These are phyloP conservation scores for Saccharomycopsis sp. DNA, from an alignment of 805 yeast genomes.

Conservation along the genomic window DNA sequence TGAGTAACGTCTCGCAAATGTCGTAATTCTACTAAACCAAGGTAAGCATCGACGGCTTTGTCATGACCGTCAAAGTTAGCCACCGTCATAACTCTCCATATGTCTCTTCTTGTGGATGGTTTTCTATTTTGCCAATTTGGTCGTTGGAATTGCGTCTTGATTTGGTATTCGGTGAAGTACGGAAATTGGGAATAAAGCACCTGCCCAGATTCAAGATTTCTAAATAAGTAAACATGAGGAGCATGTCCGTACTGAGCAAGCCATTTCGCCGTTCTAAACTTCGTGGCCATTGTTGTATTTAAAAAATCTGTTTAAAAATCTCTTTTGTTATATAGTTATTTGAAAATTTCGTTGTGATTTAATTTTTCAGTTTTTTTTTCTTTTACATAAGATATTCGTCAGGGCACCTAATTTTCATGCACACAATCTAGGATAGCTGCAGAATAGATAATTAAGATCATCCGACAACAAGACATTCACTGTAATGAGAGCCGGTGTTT, in stretches of 20 bases:
- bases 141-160: conserved; percentile 58
- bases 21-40: conserved; percentile 67
- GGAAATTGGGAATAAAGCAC: conserved; percentile 85
- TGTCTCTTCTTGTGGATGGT: conserved; percentile 74
- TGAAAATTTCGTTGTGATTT: too few species aligned
- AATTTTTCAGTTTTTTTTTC: too few species aligned
- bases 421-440: too few species aligned
- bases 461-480: too few species aligned
- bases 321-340: too few species aligned
- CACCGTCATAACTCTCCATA: conserved; percentile 89
- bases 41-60: conserved; percentile 63
- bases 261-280: conserved; percentile 55
- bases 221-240: conserved; percentile 77
- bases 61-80: conserved; percentile 57
- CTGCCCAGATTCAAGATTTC: conserved; percentile 85
- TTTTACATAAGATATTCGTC: too few species aligned
- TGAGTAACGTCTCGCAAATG: conserved; percentile 61
- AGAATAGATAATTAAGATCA: too few species aligned
- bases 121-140: conserved; percentile 87
- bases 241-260: conserved; percentile 54
- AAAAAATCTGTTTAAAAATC: too few species aligned
- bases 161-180: conserved; percentile 30
- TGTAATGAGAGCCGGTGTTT: too few species aligned
- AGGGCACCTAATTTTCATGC: too few species aligned
- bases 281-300: conserved; percentile 21